These are phyloP conservation scores for Tricholoma sp. DNA, from an alignment of 768 basidiomycete species.

Conservation along the genomic window DNA sequence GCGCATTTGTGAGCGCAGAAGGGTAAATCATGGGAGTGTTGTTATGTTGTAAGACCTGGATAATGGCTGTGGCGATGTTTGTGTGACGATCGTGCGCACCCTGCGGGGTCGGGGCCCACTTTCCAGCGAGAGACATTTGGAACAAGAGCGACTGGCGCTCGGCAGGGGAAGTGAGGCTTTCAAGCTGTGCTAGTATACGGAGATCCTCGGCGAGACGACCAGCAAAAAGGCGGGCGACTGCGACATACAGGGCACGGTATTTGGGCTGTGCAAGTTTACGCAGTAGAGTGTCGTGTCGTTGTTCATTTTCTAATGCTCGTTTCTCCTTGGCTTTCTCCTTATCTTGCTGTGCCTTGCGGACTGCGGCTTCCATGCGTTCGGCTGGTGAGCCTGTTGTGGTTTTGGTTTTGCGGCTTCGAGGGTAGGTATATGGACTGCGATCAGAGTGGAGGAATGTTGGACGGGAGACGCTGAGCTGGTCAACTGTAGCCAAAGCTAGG, in stretches of 20 bases:
- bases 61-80: slow-evolving; percentile 62
- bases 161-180: slow-evolving; percentile 25
- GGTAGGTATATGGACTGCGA: slow-evolving; percentile 9
- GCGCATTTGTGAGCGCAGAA: slow-evolving; percentile 28
- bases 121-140: slow-evolving; percentile 52
- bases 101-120: slow-evolving; percentile 66
- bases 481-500: slow-evolving; percentile 51
- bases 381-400: slow-evolving; percentile 12
- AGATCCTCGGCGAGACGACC: slow-evolving; percentile 46
- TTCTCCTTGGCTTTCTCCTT: slow-evolving; percentile 18
- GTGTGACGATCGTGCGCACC: slow-evolving; percentile 58
- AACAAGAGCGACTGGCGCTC: slow-evolving; percentile 28
- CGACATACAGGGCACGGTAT: slow-evolving; percentile 60
- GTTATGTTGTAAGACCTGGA: slow-evolving; percentile 42
- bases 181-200: slow-evolving; percentile 30
- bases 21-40: slow-evolving; percentile 22
- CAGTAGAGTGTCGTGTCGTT: slow-evolving; percentile 31
- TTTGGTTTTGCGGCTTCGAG: slow-evolving; percentile 1
- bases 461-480: slow-evolving; percentile 34
- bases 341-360: slow-evolving; percentile 10
- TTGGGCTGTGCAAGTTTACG: slow-evolving; percentile 40
- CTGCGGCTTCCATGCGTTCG: slow-evolving; percentile 19
- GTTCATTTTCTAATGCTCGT: slow-evolving; percentile 17
- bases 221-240: slow-evolving; percentile 57
- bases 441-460: slow-evolving; percentile 27